Conservation (phyloP, 768 basidiomycete species). For the Rubroboletus satanas region DNA sequence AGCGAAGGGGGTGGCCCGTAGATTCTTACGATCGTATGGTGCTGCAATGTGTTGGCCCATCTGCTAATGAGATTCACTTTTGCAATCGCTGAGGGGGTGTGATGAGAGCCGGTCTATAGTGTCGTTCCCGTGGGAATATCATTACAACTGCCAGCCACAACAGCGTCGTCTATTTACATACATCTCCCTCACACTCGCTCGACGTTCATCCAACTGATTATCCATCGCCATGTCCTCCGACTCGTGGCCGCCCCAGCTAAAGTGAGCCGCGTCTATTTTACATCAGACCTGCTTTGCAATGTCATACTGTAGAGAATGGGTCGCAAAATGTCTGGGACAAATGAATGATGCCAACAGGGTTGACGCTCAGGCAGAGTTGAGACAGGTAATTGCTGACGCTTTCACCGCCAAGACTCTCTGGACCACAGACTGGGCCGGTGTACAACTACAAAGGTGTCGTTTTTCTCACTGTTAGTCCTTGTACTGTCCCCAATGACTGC, state of each 20-base stretch:
- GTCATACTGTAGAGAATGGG: constrained; percentile 74
- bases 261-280: constrained; percentile 41
- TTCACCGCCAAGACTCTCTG: constrained; percentile 80
- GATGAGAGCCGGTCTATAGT: neutral
- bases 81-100: neutral
- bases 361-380: constrained; percentile 91
- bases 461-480: neutral
- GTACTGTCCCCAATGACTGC: constrained; percentile 21
- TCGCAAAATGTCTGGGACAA: constrained; percentile 87
- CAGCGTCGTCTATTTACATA: constrained; percentile 7
- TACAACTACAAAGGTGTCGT: constrained; percentile 79
- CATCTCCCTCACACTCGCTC: neutral
- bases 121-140: constrained; percentile 20
- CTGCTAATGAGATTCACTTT: constrained; percentile 22
- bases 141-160: neutral
- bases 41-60: constrained; percentile 13
- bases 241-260: constrained; percentile 77
- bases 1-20: constrained; percentile 10
- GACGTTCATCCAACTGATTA: constrained; percentile 1
- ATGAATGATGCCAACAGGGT: constrained; percentile 84
- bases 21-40: constrained; percentile 27
- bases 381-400: constrained; percentile 94
- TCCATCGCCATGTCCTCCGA: constrained; percentile 59
- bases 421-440: constrained; percentile 91
- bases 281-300: constrained; percentile 6